phyloP scores from a whole-genome alignment of 2,329 filamentous ascomycete genomes.

The Magnaporthiopsis rhizophila region DNA sequence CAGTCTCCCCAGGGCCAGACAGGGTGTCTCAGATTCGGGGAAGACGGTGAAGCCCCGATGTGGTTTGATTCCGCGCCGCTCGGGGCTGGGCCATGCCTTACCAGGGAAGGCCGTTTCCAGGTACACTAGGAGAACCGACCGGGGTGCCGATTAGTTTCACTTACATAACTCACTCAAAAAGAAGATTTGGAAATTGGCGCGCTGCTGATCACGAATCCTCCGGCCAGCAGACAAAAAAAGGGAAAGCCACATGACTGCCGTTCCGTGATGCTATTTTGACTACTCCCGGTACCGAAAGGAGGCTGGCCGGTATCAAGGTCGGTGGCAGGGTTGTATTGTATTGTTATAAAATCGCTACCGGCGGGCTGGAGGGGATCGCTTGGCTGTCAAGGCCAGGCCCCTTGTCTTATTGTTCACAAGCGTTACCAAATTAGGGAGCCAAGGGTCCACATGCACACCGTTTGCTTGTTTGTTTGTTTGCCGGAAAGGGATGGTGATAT shows the following conservation, averaged over 20 bases:
- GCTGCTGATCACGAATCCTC: not conserved
- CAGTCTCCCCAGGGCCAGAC: not conserved
- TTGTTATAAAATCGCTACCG: not conserved
- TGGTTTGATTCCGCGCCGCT: too few species aligned
- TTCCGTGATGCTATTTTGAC: not conserved
- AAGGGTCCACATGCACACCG: not conserved
- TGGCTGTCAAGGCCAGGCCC: not conserved
- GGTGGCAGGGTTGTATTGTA: not conserved
- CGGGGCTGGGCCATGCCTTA: too few species aligned
- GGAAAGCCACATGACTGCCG: not conserved
- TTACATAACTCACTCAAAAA: not conserved
- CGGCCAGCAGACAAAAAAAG: not conserved
- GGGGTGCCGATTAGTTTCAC: not conserved
- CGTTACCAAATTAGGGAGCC: not conserved
- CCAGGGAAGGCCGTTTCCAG: not conserved
- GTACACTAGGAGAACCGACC: not conserved
- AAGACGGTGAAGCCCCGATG: not conserved
- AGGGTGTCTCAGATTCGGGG: not conserved
- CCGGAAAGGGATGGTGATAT: not conserved
- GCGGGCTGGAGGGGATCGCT: not conserved
- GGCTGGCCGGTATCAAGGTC: not conserved
- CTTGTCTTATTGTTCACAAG: not conserved
- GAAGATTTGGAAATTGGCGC: not conserved
- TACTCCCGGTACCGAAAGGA: not conserved
- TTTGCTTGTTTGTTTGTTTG: not conserved